Conservation (phyloP, 1,284 basidiomycete species). For the Mycosarcoma maydis region DNA sequence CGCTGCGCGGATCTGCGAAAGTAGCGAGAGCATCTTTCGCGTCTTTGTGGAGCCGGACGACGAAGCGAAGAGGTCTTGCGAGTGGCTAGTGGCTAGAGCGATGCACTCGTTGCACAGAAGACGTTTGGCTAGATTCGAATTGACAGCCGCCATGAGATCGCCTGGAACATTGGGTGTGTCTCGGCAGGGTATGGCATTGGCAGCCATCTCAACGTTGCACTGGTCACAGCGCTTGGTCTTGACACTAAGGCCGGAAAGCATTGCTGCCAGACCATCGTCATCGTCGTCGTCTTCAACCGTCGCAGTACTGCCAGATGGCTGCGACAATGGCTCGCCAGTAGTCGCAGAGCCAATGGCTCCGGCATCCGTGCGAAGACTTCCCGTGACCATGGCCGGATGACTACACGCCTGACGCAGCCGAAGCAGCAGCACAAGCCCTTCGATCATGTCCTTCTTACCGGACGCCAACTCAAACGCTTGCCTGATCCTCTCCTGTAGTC, state of each 20-base stretch:
- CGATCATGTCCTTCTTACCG: slow-evolving; percentile 76
- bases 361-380: slow-evolving; percentile 34
- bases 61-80: slow-evolving; percentile 68
- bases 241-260: slow-evolving; percentile 75
- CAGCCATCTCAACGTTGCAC: slow-evolving; percentile 37
- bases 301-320: background rate
- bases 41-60: slow-evolving; percentile 76
- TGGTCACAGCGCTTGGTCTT: slow-evolving; percentile 66
- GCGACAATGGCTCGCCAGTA: background rate
- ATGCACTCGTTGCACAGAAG: slow-evolving; percentile 55
- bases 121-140: slow-evolving; percentile 9
- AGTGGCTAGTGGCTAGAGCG: slow-evolving; percentile 25
- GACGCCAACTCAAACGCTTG: slow-evolving; percentile 74
- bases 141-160: slow-evolving; percentile 30
- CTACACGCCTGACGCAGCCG: slow-evolving; percentile 79
- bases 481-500: slow-evolving; percentile 79
- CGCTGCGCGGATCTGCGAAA: slow-evolving; percentile 76
- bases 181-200: background rate
- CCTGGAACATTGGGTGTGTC: slow-evolving; percentile 5
- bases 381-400: slow-evolving; percentile 54
- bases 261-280: slow-evolving; percentile 78
- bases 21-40: slow-evolving; percentile 79
- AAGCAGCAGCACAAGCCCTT: slow-evolving; percentile 83
- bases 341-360: slow-evolving; percentile 26
- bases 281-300: slow-evolving; percentile 35